Evolutionary conservation across 2,329 filamentous ascomycete genomes (phyloP).

Genomic region (Scedosporium aurantiacum): DNA sequence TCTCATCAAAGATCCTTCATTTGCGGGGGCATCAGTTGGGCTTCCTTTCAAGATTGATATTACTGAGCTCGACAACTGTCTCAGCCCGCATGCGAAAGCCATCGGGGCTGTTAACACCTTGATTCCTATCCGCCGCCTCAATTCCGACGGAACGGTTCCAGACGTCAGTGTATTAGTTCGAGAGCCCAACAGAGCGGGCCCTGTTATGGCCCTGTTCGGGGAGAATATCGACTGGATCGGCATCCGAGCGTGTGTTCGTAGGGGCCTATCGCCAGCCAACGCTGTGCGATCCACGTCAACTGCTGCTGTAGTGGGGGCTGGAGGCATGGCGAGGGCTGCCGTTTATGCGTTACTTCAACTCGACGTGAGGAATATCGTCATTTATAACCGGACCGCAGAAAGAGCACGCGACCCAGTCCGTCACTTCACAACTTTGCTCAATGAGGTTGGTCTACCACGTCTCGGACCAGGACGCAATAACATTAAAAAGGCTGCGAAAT

Average conservation of each 20-base stretch:
- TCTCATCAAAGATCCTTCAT: slow-evolving; percentile 52
- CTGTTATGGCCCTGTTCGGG: slow-evolving; percentile 59
- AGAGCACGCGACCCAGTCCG: slow-evolving; percentile 56
- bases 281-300: slow-evolving; percentile 44
- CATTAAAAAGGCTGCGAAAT: slow-evolving; percentile 20
- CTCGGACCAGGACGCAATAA: slow-evolving; percentile 25
- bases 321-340: slow-evolving; percentile 68
- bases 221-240: slow-evolving; percentile 79
- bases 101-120: slow-evolving; percentile 71
- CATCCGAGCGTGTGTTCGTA: slow-evolving; percentile 59
- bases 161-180: slow-evolving; percentile 19
- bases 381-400: slow-evolving; percentile 59
- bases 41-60: slow-evolving; percentile 68
- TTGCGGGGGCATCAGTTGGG: slow-evolving; percentile 62
- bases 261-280: slow-evolving; percentile 63
- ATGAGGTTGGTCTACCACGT: slow-evolving; percentile 29
- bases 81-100: slow-evolving; percentile 61
- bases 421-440: slow-evolving; percentile 54
- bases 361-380: slow-evolving; percentile 63
- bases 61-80: slow-evolving; percentile 54
- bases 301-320: slow-evolving; percentile 52
- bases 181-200: slow-evolving; percentile 48
- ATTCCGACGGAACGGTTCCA: slow-evolving; percentile 45
- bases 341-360: slow-evolving; percentile 70
- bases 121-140: slow-evolving; percentile 54